Conservation (phyloP, 2,329 filamentous ascomycete genomes). For the Microcyclospora tardicrescens region DNA sequence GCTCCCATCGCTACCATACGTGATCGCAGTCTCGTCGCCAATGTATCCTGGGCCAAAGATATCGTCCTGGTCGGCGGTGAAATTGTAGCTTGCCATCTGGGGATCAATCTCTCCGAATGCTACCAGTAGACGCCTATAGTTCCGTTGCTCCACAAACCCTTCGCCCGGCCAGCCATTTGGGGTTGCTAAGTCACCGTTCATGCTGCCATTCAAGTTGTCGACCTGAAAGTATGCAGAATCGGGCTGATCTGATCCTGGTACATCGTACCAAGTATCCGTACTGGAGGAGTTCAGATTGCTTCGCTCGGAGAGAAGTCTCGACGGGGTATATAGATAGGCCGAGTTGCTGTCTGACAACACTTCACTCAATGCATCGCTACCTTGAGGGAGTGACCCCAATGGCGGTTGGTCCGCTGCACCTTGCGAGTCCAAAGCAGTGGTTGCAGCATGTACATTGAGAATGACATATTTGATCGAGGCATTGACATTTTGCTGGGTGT, state of each 20-base stretch:
- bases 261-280: conserved; percentile 40
- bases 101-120: conserved; percentile 45
- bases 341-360: conserved; percentile 37
- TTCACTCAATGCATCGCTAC: conserved; percentile 33
- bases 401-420: conserved; percentile 28
- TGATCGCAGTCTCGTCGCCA: conserved; percentile 23
- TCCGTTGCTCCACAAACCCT: conserved; percentile 42
- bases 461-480: conserved; percentile 42
- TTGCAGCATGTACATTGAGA: conserved; percentile 48
- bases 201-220: conserved; percentile 20
- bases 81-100: conserved; percentile 44
- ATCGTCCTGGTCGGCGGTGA: conserved; percentile 34
- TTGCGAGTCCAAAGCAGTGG: conserved; percentile 29
- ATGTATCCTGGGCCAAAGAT: conserved; percentile 42
- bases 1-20: conserved; percentile 25
- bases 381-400: conserved; percentile 30
- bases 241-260: conserved; percentile 31
- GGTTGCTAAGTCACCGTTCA: conserved; percentile 31
- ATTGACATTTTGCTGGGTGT: conserved; percentile 41
- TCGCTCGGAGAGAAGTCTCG: conserved; percentile 37
- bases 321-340: conserved; percentile 42
- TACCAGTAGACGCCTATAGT: conserved; percentile 41
- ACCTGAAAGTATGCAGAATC: conserved; percentile 40
- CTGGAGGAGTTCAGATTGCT: conserved; percentile 37
- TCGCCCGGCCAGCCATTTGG: conserved; percentile 52